Evolutionary conservation across 2,329 filamentous ascomycete genomes (phyloP).

Genomic region (Fusarium staphyleae): DNA sequence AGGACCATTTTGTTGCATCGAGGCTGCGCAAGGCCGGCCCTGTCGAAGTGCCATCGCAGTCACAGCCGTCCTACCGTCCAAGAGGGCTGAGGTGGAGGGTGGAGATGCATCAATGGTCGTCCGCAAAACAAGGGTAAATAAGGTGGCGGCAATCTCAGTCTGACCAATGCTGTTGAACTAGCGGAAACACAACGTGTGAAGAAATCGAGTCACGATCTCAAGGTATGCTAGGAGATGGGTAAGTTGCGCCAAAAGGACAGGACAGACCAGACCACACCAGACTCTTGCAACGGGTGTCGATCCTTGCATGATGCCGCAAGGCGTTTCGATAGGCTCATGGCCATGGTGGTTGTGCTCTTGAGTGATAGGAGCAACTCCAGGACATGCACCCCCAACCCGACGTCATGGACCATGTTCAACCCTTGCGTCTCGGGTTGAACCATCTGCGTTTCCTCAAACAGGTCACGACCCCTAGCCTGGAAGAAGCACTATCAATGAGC

Average conservation of each 20-base stretch:
- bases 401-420: constrained; percentile 30
- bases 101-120: constrained; percentile 30
- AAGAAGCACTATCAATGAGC: constrained; percentile 10
- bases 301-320: constrained; percentile 41
- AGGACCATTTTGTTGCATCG: constrained; percentile 13
- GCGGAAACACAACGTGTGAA: constrained; percentile 6
- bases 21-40: constrained; percentile 29
- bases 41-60: constrained; percentile 31
- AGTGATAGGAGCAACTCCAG: constrained; percentile 17
- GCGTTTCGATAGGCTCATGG: constrained; percentile 46
- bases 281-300: constrained; percentile 22
- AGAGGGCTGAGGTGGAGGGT: constrained; percentile 43
- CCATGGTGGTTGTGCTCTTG: constrained; percentile 32
- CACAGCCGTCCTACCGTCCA: constrained; percentile 39
- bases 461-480: constrained; percentile 1
- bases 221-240: constrained; percentile 9
- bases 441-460: not conserved
- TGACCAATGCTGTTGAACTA: constrained; percentile 13
- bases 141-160: constrained; percentile 7
- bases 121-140: constrained; percentile 9
- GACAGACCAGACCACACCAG: too few species aligned
- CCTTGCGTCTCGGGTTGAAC: constrained; percentile 17
- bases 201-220: constrained; percentile 26
- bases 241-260: not conserved
- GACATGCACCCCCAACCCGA: constrained; percentile 19